phyloP scores from a whole-genome alignment of 371 early-diverging fungal genomes.

The Funneliformis caledonium region DNA sequence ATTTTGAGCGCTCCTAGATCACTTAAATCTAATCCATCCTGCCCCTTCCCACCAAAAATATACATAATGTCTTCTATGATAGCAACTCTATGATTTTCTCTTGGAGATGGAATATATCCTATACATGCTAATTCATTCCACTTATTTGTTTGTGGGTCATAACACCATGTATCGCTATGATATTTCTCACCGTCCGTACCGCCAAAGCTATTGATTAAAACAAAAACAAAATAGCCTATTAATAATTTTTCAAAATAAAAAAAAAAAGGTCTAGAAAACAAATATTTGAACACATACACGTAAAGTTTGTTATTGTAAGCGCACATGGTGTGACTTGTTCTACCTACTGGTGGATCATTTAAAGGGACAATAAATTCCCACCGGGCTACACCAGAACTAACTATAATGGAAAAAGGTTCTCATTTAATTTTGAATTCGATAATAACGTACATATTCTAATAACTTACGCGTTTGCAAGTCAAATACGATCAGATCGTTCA shows the following conservation, averaged over 20 bases:
- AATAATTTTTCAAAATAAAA: conserved; percentile 25
- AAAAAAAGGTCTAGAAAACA: not conserved
- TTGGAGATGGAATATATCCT: conserved; percentile 68
- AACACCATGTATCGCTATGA: conserved; percentile 80
- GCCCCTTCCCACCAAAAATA: conserved; percentile 72
- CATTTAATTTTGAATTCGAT: not conserved
- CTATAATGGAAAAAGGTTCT: conserved; percentile 24
- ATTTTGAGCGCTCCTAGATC: conserved; percentile 79
- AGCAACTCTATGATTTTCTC: conserved; percentile 68
- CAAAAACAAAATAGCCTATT: not conserved
- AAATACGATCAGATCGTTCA: conserved; percentile 72
- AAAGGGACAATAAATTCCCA: conserved; percentile 60
- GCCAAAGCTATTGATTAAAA: conserved; percentile 62
- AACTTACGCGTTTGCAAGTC: conserved; percentile 67
- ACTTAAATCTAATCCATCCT: conserved; percentile 62
- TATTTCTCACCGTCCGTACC: conserved; percentile 71
- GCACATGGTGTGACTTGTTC: conserved; percentile 65
- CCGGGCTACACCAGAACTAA: conserved; percentile 52
- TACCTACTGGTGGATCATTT: conserved; percentile 59
- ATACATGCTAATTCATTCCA: conserved; percentile 69
- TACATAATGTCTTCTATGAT: conserved; percentile 79
- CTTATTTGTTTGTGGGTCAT: conserved; percentile 57
- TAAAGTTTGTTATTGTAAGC: conserved; percentile 63
- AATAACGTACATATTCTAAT: not conserved
- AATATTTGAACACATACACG: conserved; percentile 53